Evolutionary conservation across 371 early-diverging fungal genomes (phyloP), one percentile per base, ranked within the genome.

Genomic region (Lichtheimia ramosa): DNA sequence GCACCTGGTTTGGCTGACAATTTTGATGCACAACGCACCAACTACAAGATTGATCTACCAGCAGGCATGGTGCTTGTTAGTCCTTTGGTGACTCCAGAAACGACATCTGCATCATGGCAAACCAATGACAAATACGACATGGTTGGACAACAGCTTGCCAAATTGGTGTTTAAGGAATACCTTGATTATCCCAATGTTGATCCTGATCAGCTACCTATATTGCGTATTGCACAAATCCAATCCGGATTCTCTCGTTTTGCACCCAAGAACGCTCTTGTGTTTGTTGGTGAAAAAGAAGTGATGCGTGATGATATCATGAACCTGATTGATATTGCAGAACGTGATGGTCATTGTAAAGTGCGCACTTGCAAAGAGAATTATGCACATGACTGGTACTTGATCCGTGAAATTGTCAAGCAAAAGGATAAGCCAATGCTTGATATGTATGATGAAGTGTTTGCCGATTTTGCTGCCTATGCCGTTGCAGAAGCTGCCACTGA

Each of bases 341-440:
- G 58, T 13, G 73, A 71, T 39, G 67, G 69, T 12, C 42, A 55
- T 5, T 39, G 51, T 15, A 64, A 70, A 8, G 50, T 74, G 8
- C 43, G 53, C 3, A 48, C 74, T 5, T 48, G 65, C 50, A 62
- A 61, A 20, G 78, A 73, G 43, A 54, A 67, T 6, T 72, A 72
- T 61, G 55, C 63, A 13, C 78, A 77, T 56, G 72, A 73, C 42
- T 77, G 78, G 78, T 77, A 66, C 56, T 27, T 77, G 53, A 70
- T 74, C 20, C 72, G 66, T 18, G 70, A 72, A 16, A 64, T 74
- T n/a, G 62, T 77, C 39, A 69, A 64, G 18, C 63, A 66, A 24
- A 67, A 63, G 42, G 65, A 74, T 21, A 72, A 64, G 25, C 27
- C 43, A 3, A 58, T 68, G 49, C 59, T 77, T 25, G 28, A 56